Conservation (phyloP, 306 rosid species). For the Castanopsis chinensis region DNA sequence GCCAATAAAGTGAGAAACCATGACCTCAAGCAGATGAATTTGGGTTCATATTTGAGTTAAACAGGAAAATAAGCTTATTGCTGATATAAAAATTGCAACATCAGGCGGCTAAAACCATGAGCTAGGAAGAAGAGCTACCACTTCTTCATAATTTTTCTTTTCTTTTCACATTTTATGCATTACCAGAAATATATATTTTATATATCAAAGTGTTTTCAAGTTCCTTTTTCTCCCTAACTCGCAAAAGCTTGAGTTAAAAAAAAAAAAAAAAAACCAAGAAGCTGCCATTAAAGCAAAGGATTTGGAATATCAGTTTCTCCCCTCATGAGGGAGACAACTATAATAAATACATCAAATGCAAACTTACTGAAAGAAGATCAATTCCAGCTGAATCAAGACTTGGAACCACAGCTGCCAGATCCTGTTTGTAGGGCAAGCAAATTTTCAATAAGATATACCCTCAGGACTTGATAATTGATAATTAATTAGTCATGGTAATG, state of each 20-base stretch:
- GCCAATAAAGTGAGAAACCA: neutral
- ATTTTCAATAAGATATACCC: neutral
- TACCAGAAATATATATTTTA: too few species aligned
- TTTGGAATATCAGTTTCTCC: slow-evolving; percentile 13
- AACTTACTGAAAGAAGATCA: slow-evolving; percentile 89
- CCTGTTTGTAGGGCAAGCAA: slow-evolving; percentile 45
- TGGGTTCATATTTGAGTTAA: neutral
- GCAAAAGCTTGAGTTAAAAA: neutral
- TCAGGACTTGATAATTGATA: neutral
- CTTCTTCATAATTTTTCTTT: neutral
- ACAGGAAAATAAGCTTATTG: neutral
- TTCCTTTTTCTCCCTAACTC: neutral
- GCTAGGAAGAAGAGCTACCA: neutral
- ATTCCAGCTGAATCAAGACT: slow-evolving; percentile 82
- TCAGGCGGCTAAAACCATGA: neutral
- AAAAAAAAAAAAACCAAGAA: too few species aligned
- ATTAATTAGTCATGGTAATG: neutral
- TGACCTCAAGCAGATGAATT: neutral
- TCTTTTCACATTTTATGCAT: too few species aligned
- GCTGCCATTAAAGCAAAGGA: neutral
- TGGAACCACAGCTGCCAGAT: slow-evolving; percentile 74
- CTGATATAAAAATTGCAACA: neutral
- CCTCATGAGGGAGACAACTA: neutral
- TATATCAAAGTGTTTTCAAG: too few species aligned
- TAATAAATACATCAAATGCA: slow-evolving; percentile 7